Conservation (phyloP, 805 yeast genomes). For the Metschnikowia proteae region DNA sequence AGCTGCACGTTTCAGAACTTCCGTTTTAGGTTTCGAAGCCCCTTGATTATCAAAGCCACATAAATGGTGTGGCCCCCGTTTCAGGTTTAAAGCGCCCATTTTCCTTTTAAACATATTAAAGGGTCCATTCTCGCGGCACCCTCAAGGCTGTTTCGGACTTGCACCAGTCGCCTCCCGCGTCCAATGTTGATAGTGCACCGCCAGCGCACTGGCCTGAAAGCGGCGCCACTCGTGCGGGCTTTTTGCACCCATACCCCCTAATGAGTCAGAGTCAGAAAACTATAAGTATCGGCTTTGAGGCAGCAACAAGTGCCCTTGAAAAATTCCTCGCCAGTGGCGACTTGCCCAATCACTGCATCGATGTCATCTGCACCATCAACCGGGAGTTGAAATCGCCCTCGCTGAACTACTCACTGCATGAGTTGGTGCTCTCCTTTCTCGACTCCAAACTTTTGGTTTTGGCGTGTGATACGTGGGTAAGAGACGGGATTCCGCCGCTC, state of each 20-base stretch:
- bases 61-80: too few species aligned
- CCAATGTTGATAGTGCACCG: background rate
- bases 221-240: background rate
- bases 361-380: slow-evolving; percentile 11
- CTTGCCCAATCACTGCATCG: slow-evolving; percentile 12
- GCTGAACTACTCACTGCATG: slow-evolving; percentile 6
- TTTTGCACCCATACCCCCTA: slow-evolving; percentile 2
- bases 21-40: background rate
- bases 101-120: too few species aligned
- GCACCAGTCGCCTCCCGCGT: background rate
- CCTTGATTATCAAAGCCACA: background rate
- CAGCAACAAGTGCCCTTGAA: slow-evolving; percentile 13
- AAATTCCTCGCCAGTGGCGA: slow-evolving; percentile 12
- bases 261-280: slow-evolving; percentile 10
- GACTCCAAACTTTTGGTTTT: slow-evolving; percentile 13
- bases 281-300: slow-evolving; percentile 14
- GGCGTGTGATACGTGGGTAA: slow-evolving; percentile 13
- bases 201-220: background rate
- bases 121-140: background rate
- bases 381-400: slow-evolving; percentile 11
- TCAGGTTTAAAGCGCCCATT: too few species aligned
- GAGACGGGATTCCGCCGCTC: slow-evolving; percentile 1
- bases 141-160: background rate
- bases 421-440: slow-evolving; percentile 9
- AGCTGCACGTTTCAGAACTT: background rate